Evolutionary conservation across 257 asterid species (phyloP).

Genomic region (Lantana camara): DNA sequence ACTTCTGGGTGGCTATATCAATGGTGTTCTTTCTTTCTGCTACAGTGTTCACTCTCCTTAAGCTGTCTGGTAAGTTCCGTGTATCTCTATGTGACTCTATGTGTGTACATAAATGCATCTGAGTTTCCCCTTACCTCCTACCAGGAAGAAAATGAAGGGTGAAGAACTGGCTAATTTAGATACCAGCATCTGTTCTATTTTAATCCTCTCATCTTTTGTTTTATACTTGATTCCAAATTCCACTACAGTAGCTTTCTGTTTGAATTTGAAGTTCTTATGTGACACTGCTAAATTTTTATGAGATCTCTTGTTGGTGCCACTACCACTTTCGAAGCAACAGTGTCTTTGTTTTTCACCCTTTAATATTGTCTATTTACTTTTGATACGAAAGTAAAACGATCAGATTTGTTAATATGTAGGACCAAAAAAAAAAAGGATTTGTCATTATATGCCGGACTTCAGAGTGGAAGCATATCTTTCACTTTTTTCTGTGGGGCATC

Average conservation of each 20-base stretch:
- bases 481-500: neutral
- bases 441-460: too few species aligned
- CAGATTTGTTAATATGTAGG: too few species aligned
- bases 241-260: neutral
- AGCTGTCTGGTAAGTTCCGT: constrained; percentile 74
- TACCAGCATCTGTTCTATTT: neutral
- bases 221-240: neutral
- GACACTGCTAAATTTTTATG: constrained; percentile 2
- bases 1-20: constrained; percentile 98
- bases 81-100: constrained; percentile 6
- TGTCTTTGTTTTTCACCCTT: too few species aligned
- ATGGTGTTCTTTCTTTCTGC: constrained; percentile 98
- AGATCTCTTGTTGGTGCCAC: neutral
- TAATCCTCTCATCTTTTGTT: neutral
- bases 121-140: neutral
- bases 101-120: neutral
- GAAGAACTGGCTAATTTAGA: constrained; percentile 8
- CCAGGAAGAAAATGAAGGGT: neutral
- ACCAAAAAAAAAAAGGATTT: too few species aligned
- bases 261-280: neutral
- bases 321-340: too few species aligned
- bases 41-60: constrained; percentile 90
- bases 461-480: too few species aligned
- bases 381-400: too few species aligned
- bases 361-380: too few species aligned